Conservation (phyloP, 2,329 filamentous ascomycete species). For the Diplodia mutila region DNA sequence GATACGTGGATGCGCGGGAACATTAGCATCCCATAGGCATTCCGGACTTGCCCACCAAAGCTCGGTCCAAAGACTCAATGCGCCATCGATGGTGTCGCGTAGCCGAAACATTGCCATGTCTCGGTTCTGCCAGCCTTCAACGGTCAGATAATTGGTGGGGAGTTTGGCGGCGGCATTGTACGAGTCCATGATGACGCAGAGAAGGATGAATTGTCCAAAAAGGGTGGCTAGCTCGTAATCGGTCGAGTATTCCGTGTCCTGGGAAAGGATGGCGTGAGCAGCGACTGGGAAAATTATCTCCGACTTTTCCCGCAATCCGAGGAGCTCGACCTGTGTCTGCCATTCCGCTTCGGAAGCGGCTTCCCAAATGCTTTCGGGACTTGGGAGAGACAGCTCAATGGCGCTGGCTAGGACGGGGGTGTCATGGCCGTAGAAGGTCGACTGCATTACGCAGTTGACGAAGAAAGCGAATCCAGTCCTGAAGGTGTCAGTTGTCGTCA, state of each 20-base stretch:
- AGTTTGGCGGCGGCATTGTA: constrained; percentile 13
- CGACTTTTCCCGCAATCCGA: not conserved
- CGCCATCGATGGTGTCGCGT: constrained; percentile 3
- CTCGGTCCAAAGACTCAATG: constrained; percentile 17
- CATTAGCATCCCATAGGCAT: constrained; percentile 3
- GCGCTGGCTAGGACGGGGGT: not conserved
- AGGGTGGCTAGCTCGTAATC: constrained; percentile 25
- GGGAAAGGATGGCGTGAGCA: constrained; percentile 18
- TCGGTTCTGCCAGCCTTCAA: constrained; percentile 9
- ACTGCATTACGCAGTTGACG: constrained; percentile 8
- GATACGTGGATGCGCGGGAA: constrained; percentile 4
- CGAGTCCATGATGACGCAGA: constrained; percentile 21
- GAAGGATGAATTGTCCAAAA: constrained; percentile 22
- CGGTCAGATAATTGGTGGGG: constrained; percentile 5
- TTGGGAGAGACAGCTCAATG: constrained; percentile 10
- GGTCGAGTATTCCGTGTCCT: constrained; percentile 20
- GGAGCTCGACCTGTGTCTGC: not conserved
- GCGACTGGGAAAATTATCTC: constrained; percentile 25
- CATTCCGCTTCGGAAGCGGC: constrained; percentile 8
- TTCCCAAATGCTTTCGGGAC: constrained; percentile 21
- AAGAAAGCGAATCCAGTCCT: constrained; percentile 20
- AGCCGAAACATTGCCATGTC: constrained; percentile 20
- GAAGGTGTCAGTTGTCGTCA: not conserved
- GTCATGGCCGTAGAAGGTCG: constrained; percentile 3
- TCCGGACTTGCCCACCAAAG: constrained; percentile 24